phyloP scores from a whole-genome alignment of 2,329 filamentous ascomycete species.

The Thelonectria olida region DNA sequence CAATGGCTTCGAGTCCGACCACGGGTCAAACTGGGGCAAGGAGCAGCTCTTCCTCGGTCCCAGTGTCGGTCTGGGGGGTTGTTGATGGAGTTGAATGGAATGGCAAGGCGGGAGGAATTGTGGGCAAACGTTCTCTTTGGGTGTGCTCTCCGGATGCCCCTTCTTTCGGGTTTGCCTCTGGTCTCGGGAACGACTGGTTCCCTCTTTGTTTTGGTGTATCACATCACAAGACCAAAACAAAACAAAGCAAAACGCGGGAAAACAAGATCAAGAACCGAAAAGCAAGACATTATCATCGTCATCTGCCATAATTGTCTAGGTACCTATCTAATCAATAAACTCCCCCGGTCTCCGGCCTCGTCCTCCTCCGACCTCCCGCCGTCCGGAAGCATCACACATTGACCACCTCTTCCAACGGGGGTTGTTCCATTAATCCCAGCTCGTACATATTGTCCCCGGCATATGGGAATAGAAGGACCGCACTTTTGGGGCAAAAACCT shows the following conservation, averaged over 20 bases:
- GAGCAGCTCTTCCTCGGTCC: neutral
- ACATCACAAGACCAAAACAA: neutral
- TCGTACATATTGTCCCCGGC: slow-evolving; percentile 8
- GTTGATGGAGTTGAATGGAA: neutral
- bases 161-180: neutral
- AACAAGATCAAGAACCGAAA: neutral
- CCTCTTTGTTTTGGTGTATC: neutral
- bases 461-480: slow-evolving; percentile 11
- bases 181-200: neutral
- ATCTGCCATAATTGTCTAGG: neutral
- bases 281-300: neutral
- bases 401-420: too few relatives aligned
- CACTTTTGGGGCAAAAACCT: slow-evolving; percentile 5
- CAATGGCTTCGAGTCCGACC: slow-evolving; percentile 13
- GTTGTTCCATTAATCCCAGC: slow-evolving; percentile 1
- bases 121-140: neutral
- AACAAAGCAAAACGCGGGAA: neutral
- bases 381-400: neutral
- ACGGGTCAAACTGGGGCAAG: slow-evolving; percentile 5
- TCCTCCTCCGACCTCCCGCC: neutral
- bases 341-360: slow-evolving; percentile 2
- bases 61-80: neutral
- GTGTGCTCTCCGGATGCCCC: neutral
- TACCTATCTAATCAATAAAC: too few relatives aligned
- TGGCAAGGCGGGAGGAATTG: too few relatives aligned